Conservation (phyloP, 225 moss, liverwort and hornwort genomes). For the Physcomitrellopsis africana region DNA sequence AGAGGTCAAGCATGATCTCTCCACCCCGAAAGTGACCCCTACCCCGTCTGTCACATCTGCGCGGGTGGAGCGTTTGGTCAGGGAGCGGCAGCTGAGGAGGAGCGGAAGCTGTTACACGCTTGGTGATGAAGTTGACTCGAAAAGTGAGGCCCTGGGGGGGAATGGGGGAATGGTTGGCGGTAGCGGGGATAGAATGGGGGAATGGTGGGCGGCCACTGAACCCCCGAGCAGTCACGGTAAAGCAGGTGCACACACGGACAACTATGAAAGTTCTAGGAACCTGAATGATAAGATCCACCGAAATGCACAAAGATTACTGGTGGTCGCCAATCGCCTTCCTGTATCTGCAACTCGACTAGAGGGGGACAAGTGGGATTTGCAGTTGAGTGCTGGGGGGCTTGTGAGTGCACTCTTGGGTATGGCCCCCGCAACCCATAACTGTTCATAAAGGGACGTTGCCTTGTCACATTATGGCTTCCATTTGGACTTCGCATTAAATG, state of each 20-base stretch:
- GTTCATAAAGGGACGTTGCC: background rate
- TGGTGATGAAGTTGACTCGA: slow-evolving; percentile 65
- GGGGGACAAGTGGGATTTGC: slow-evolving; percentile 77
- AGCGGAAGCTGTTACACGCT: slow-evolving; percentile 48
- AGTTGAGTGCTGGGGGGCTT: slow-evolving; percentile 92
- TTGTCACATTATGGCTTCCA: background rate
- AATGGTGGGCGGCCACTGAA: slow-evolving; percentile 55
- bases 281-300: slow-evolving; percentile 54
- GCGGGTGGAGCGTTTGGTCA: slow-evolving; percentile 84
- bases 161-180: slow-evolving; percentile 64
- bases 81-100: slow-evolving; percentile 70
- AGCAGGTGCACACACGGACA: slow-evolving; percentile 54
- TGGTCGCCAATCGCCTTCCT: slow-evolving; percentile 96
- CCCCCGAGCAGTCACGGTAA: slow-evolving; percentile 45
- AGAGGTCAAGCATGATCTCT: slow-evolving; percentile 43
- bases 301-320: slow-evolving; percentile 72
- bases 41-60: slow-evolving; percentile 55
- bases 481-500: background rate
- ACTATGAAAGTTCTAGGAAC: slow-evolving; percentile 53
- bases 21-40: slow-evolving; percentile 57
- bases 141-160: slow-evolving; percentile 54
- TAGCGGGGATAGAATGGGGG: slow-evolving; percentile 54
- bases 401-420: slow-evolving; percentile 92
- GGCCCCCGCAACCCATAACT: slow-evolving; percentile 18
- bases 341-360: slow-evolving; percentile 78